Evolutionary conservation across 2,329 filamentous ascomycete genomes (phyloP), one percentile per base, ranked within the genome.

Genomic region (Trichophaea hybrida): DNA sequence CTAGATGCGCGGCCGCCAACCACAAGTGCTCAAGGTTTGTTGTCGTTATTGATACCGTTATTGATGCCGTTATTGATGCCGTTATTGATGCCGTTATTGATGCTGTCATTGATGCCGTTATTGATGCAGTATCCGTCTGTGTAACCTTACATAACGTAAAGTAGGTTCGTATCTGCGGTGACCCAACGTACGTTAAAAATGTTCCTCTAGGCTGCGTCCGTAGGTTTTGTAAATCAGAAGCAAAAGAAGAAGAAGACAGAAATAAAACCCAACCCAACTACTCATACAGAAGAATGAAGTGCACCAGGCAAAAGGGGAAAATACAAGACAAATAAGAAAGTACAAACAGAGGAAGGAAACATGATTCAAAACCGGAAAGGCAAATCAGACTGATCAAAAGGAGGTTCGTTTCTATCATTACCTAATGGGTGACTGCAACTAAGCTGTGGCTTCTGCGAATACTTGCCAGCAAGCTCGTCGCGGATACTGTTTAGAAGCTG

Each of bases 381-480:
- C 57, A 61, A 62, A 34, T 60, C 55, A 44, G 65, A 64, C 44
- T 61, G 56, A 59, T 59, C 56, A 61, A 67, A 52, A 53, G 64
- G 58, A 12, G 10, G 40, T 5, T n/a, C 24, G n/a, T 34, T 6
- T 48, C 58, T 52, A 37, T 53, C 61, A 53, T 75, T 82, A 96
- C 91, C 89, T 70, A 98, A 76, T 38, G 93, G 93, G 74, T 98
- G 93, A 72, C 89, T 95, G 75, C 88, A 91, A 70, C 90, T 96
- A 66, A 98, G 76, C 76, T 98, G 93, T 56, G 93, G 93, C 75
- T 95, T 95, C 75, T 98, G 93, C 6, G 80, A 79, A 72, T 98
- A 98, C 72, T 94, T 93, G 43, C 81, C 81, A 66, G 86, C 76
- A 61, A 98, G 77, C 70, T 96, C 84, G 59, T 95, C 90, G 60